Percentiles rank a stretch among this genome's conserved stretches.
These are phyloP conservation scores for Sicyos edulis DNA, from an alignment of 306 rosid genomes.

Conservation along the genomic window DNA sequence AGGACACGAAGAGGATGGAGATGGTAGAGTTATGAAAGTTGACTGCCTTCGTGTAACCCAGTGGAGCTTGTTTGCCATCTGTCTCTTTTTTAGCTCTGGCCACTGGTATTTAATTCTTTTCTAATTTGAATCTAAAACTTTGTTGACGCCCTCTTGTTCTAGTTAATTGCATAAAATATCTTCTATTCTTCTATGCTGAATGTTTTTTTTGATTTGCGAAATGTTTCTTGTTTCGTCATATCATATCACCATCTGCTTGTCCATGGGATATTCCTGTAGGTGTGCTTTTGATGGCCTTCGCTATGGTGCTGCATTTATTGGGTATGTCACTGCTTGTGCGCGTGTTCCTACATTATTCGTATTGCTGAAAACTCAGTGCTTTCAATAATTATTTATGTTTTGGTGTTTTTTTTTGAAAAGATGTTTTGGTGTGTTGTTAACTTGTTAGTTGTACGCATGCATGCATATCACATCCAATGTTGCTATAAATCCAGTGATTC, in stretches of 20 bases:
- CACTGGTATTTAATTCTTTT: slow-evolving; percentile 63
- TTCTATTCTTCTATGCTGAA: not conserved
- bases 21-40: slow-evolving; percentile 28
- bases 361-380: not conserved
- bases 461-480: not conserved
- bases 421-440: not conserved
- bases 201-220: not conserved
- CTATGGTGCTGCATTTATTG: slow-evolving; percentile 94
- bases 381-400: not conserved
- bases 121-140: not conserved
- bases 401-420: too few relatives aligned
- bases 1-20: slow-evolving; percentile 31
- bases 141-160: slow-evolving; percentile 11
- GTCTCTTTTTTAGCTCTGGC: slow-evolving; percentile 89
- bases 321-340: slow-evolving; percentile 39
- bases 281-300: slow-evolving; percentile 98
- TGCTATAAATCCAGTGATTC: not conserved
- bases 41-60: slow-evolving; percentile 60
- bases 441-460: not conserved
- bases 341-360: not conserved
- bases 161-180: not conserved
- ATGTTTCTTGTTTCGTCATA: not conserved
- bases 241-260: slow-evolving; percentile 7
- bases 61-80: slow-evolving; percentile 78
- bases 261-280: slow-evolving; percentile 41